These are phyloP conservation scores for Podospora pseudoanserina DNA, from an alignment of 495 filamentous ascomycete genomes.

Conservation along the genomic window DNA sequence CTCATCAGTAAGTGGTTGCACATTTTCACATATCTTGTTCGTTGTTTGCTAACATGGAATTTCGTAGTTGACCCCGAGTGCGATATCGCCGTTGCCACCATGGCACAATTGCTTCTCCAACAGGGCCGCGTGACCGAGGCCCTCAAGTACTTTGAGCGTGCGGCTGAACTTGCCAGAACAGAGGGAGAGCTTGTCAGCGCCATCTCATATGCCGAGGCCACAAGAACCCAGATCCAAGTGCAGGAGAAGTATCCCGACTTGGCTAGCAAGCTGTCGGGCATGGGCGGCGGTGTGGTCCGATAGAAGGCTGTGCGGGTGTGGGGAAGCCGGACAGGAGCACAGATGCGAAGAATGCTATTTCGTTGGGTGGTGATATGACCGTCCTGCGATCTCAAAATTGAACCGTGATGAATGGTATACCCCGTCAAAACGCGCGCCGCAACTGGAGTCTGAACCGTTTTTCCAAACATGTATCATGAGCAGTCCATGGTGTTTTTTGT, in stretches of 20 bases:
- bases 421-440: not conserved
- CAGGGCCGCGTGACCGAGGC: conserved; percentile 96
- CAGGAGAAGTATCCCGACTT: conserved; percentile 98
- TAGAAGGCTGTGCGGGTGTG: conserved; percentile 15
- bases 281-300: conserved; percentile 45
- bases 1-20: conserved; percentile 73
- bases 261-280: conserved; percentile 73
- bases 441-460: not conserved
- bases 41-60: conserved; percentile 27
- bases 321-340: not conserved
- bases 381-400: not conserved
- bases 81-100: conserved; percentile 97
- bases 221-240: conserved; percentile 92
- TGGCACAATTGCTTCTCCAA: conserved; percentile 97
- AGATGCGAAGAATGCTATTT: not conserved
- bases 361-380: not conserved
- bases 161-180: conserved; percentile 90
- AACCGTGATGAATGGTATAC: not conserved
- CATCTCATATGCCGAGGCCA: conserved; percentile 94
- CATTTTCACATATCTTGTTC: not conserved
- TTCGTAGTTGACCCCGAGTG: conserved; percentile 95
- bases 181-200: conserved; percentile 96
- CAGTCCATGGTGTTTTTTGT: not conserved
- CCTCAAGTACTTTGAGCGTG: conserved; percentile 94
- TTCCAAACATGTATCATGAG: not conserved